Evolutionary conservation across 2,329 filamentous ascomycete species (phyloP).

Genomic region (Ascochyta fabae): DNA sequence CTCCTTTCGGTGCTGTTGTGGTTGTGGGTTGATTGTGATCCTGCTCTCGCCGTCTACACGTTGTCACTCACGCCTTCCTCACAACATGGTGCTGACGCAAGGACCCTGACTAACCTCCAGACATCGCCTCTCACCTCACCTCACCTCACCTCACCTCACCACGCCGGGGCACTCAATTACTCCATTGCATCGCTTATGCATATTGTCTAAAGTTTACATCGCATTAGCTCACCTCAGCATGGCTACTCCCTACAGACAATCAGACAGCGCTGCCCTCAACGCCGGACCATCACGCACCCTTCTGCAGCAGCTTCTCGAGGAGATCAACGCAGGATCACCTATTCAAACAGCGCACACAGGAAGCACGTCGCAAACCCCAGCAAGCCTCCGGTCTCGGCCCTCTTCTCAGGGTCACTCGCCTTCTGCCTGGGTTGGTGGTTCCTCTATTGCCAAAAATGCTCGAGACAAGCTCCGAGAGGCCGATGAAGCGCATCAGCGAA

Average conservation of each 20-base stretch:
- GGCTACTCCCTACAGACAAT: constrained; percentile 29
- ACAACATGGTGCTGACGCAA: not conserved
- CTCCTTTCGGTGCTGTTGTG: not conserved
- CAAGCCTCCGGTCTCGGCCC: not conserved
- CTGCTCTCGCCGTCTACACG: not conserved
- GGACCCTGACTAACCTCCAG: not conserved
- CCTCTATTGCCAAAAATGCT: constrained; percentile 29
- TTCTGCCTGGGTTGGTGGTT: constrained; percentile 31
- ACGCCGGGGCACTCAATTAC: constrained; percentile 2
- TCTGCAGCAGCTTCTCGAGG: constrained; percentile 36
- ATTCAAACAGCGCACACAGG: not conserved
- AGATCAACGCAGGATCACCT: constrained; percentile 26
- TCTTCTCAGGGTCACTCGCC: constrained; percentile 1
- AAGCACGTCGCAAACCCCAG: not conserved
- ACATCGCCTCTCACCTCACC: constrained; percentile 10
- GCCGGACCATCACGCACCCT: constrained; percentile 26
- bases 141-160: constrained; percentile 3
- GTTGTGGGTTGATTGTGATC: not conserved
- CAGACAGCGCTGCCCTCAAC: constrained; percentile 12
- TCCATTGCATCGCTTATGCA: constrained; percentile 27
- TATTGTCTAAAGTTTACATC: constrained; percentile 13
- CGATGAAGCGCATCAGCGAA: constrained; percentile 32
- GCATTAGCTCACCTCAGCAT: constrained; percentile 31
- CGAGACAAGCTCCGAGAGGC: constrained; percentile 31
- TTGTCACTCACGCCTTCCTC: constrained; percentile 1